Evolutionary conservation across 352 stramenopile species (phyloP).

Genomic region (Phytophthora ohioensis): DNA sequence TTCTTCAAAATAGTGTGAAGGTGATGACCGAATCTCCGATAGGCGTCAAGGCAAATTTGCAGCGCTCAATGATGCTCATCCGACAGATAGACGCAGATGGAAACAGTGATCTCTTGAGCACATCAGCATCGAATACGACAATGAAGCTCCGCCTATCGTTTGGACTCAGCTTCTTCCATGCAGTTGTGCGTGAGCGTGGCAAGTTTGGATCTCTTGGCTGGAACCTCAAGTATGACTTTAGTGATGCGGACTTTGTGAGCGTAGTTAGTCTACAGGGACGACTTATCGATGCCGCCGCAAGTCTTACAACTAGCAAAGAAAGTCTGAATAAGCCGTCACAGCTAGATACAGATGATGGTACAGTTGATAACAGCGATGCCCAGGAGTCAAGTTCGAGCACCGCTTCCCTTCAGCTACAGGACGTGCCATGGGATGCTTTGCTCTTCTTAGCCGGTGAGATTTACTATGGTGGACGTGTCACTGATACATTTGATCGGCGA

Average conservation of each 20-base stretch:
- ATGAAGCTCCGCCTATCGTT: constrained; percentile 72
- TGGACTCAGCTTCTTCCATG: constrained; percentile 83
- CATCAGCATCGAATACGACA: neutral
- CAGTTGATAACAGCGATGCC: neutral
- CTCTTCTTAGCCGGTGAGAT: constrained; percentile 84
- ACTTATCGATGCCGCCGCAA: constrained; percentile 46
- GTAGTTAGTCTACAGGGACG: constrained; percentile 65
- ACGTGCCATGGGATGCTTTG: constrained; percentile 79
- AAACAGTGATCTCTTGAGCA: neutral
- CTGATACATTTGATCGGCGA: constrained; percentile 82
- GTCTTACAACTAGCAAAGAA: neutral
- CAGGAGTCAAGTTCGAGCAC: neutral
- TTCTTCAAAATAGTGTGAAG: constrained; percentile 83
- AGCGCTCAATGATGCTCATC: constrained; percentile 68
- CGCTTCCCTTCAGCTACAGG: neutral
- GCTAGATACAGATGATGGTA: neutral
- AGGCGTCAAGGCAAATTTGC: constrained; percentile 78
- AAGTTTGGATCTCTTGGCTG: constrained; percentile 84
- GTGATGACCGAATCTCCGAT: constrained; percentile 81
- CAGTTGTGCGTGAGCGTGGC: constrained; percentile 71
- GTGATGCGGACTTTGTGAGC: constrained; percentile 78
- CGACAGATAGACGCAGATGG: constrained; percentile 8
- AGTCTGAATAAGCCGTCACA: constrained; percentile 1
- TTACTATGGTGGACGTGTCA: constrained; percentile 85
- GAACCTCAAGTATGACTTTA: constrained; percentile 86